Percentiles rank a stretch among this genome's conserved stretches.
Conservation (phyloP, 352 stramenopile genomes). For the Pythium plurisporium region DNA sequence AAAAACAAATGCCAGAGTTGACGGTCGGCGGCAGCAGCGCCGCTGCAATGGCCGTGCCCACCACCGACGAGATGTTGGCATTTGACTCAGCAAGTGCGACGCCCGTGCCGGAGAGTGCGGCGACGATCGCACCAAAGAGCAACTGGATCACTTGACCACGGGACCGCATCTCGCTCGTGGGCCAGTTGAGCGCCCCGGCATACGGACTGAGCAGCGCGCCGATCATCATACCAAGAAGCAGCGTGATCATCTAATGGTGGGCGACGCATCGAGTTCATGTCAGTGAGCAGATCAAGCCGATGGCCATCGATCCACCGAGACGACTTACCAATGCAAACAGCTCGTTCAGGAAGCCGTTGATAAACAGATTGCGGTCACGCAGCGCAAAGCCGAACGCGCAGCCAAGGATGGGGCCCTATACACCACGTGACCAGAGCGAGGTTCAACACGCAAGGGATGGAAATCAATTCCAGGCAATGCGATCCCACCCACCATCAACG, state of each 20-base stretch:
- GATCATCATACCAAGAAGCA: slow-evolving; percentile 79
- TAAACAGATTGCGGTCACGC: slow-evolving; percentile 74
- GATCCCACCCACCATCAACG: slow-evolving; percentile 77
- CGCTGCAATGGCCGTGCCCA: slow-evolving; percentile 83
- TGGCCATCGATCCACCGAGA: too few relatives aligned
- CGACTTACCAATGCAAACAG: slow-evolving; percentile 64
- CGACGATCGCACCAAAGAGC: slow-evolving; percentile 77
- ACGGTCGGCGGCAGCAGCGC: slow-evolving; percentile 78
- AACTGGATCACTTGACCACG: slow-evolving; percentile 74
- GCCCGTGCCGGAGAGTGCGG: slow-evolving; percentile 66
- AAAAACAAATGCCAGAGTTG: slow-evolving; percentile 86
- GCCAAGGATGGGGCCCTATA: slow-evolving; percentile 72
- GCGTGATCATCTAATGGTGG: slow-evolving; percentile 74
- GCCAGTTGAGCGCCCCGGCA: slow-evolving; percentile 71
- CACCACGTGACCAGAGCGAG: too few relatives aligned
- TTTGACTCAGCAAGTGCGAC: slow-evolving; percentile 83
- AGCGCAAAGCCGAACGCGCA: slow-evolving; percentile 80
- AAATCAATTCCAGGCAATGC: too few relatives aligned
- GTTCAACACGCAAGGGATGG: too few relatives aligned
- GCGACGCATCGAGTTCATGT: too few relatives aligned
- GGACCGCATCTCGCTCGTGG: slow-evolving; percentile 77
- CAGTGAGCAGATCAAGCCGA: too few relatives aligned
- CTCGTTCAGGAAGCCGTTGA: slow-evolving; percentile 81
- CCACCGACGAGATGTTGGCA: slow-evolving; percentile 86
- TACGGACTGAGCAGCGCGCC: slow-evolving; percentile 76